Evolutionary conservation across 176 grass and related monocot genomes (phyloP).

Genomic region (Aegilops tauschii): DNA sequence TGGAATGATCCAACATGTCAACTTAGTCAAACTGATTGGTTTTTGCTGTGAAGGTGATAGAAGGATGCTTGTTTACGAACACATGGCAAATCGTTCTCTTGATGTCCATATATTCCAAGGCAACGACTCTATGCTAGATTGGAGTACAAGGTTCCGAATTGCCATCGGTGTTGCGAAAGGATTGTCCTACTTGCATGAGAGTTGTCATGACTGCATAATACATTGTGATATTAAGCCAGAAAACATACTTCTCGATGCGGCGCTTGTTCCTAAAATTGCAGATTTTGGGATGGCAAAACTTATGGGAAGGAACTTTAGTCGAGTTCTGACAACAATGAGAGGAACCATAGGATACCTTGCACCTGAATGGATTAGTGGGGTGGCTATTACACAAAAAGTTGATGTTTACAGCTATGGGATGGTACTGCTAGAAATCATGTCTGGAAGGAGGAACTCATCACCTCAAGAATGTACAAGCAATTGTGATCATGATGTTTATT

Average conservation of each 20-base stretch:
- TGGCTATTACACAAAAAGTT: too few species aligned
- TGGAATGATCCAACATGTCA: not conserved
- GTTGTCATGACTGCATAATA: too few species aligned
- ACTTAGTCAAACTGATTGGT: not conserved
- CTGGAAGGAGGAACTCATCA: not conserved
- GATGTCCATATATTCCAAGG: not conserved
- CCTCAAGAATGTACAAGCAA: not conserved
- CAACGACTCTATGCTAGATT: not conserved
- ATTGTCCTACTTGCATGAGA: too few species aligned
- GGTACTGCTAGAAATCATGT: not conserved
- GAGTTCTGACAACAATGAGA: not conserved
- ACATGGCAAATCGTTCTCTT: not conserved
- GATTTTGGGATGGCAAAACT: slow-evolving; percentile 48
- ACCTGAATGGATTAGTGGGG: not conserved
- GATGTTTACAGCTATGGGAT: not conserved
- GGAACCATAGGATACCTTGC: not conserved
- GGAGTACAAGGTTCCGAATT: slow-evolving; percentile 35
- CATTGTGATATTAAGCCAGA: too few species aligned
- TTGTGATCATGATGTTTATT: not conserved
- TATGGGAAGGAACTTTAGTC: too few species aligned
- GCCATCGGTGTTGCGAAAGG: too few species aligned
- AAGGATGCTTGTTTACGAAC: not conserved
- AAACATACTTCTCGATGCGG: too few species aligned
- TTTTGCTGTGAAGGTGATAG: not conserved
- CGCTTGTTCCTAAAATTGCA: slow-evolving; percentile 1